These are phyloP conservation scores for Apiosordaria backusii DNA, from an alignment of 495 filamentous ascomycete genomes.

Conservation along the genomic window DNA sequence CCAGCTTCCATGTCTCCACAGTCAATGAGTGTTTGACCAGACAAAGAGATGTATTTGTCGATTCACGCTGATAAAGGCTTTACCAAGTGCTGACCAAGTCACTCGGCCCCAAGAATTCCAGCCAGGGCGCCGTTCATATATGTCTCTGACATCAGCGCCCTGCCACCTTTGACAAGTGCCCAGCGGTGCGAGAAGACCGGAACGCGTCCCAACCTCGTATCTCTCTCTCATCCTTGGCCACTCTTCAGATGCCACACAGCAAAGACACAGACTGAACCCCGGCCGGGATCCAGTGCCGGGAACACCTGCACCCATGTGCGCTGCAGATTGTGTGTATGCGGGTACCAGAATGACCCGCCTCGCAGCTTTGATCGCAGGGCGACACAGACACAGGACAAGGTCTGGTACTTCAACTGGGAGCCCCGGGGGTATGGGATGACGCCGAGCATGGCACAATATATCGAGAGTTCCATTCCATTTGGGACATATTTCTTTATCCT, in stretches of 20 bases:
- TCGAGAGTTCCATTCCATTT: neutral
- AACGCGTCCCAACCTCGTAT: slow-evolving; percentile 3
- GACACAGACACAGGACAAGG: neutral
- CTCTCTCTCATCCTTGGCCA: neutral
- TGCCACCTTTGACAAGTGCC: neutral
- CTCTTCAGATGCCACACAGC: neutral
- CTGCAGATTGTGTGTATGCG: slow-evolving; percentile 1
- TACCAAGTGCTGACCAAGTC: neutral
- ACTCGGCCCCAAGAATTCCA: neutral
- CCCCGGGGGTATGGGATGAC: slow-evolving; percentile 2
- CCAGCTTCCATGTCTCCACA: neutral
- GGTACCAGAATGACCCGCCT: slow-evolving; percentile 1
- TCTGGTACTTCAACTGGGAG: neutral
- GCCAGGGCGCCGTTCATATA: neutral
- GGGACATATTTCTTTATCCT: neutral
- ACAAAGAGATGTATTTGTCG: neutral
- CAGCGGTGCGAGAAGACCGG: neutral
- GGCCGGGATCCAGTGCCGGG: neutral
- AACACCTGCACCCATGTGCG: neutral
- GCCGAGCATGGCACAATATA: slow-evolving; percentile 3
- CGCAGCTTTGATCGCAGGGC: neutral
- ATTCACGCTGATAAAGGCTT: neutral
- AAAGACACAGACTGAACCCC: slow-evolving; percentile 1
- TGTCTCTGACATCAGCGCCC: slow-evolving; percentile 1
- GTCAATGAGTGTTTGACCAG: neutral